phyloP scores from a whole-genome alignment of 78 protist genomes.

The Monocercomonoides exilis region DNA sequence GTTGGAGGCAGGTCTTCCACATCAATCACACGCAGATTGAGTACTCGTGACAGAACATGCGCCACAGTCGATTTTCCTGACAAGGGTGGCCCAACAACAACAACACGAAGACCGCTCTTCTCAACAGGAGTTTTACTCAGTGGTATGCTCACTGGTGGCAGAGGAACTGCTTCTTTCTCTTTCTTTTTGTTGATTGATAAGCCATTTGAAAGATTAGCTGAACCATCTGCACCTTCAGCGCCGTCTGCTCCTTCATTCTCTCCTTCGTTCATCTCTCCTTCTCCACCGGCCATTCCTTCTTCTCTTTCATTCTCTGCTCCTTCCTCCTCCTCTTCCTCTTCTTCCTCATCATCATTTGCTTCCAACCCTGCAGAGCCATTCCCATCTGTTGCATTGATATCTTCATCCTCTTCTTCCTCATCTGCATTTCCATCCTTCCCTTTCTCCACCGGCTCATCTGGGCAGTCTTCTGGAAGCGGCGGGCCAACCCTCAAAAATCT shows the following conservation, averaged over 20 bases:
- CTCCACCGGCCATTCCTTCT: neutral
- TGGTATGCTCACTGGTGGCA: no score
- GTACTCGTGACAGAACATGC: neutral
- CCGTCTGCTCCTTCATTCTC: no score
- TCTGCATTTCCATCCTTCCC: neutral
- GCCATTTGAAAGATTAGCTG: no score
- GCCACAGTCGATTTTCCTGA: neutral
- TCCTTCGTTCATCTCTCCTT: neutral
- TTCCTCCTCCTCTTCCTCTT: neutral
- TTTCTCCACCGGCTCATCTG: neutral
- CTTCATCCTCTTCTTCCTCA: neutral
- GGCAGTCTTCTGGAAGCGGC: neutral
- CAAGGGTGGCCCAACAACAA: neutral
- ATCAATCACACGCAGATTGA: conserved; percentile 8
- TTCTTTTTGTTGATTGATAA: no score
- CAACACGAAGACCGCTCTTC: neutral
- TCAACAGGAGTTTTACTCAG: no score
- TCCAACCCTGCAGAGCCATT: no score
- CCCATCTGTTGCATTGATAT: no score
- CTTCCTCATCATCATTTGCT: neutral
- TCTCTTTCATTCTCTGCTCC: neutral
- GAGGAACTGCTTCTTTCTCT: no score
- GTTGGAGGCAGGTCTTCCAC: neutral
- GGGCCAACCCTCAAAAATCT: neutral
- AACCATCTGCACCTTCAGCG: no score